A percentile compares a stretch with the other conserved stretches of the same genome.
Evolutionary conservation across 129 eudicot species (phyloP).

Genomic region (Flaveria ramosissima): DNA sequence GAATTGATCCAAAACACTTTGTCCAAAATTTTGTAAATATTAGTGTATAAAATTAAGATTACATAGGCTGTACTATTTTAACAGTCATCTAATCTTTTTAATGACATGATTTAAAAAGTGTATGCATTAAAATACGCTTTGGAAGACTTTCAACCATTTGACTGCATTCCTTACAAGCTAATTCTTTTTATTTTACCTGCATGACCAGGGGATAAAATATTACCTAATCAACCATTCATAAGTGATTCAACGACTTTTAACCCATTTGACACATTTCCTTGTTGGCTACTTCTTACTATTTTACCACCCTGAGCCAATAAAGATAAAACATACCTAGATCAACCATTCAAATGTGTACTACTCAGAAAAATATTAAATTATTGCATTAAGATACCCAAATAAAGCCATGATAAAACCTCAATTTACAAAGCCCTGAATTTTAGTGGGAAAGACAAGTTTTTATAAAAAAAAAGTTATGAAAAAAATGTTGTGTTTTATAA

Average conservation of each 20-base stretch:
- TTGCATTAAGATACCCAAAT: conserved; percentile 6
- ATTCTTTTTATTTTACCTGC: neutral
- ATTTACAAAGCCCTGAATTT: conserved; percentile 13
- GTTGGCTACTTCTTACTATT: neutral
- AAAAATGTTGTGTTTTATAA: neutral
- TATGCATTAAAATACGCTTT: neutral
- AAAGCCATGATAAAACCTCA: conserved; percentile 15
- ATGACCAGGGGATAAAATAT: neutral
- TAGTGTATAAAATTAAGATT: neutral
- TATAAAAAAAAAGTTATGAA: conserved; percentile 12
- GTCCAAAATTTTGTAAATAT: neutral
- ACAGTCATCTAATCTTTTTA: neutral
- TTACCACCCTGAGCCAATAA: neutral
- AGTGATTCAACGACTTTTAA: neutral
- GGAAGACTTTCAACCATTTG: neutral
- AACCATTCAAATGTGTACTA: conserved; percentile 10
- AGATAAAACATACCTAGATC: conserved; percentile 7
- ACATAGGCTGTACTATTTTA: neutral
- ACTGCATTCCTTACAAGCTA: neutral
- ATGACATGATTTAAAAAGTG: neutral
- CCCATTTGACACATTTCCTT: neutral
- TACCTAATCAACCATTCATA: neutral
- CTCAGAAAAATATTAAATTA: conserved; percentile 8
- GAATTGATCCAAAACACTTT: neutral
- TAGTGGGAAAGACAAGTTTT: neutral